Base-by-base conservation (phyloP, 2,329 filamentous ascomycete genomes). In the Zelopaecilomyces penicillatus region DNA sequence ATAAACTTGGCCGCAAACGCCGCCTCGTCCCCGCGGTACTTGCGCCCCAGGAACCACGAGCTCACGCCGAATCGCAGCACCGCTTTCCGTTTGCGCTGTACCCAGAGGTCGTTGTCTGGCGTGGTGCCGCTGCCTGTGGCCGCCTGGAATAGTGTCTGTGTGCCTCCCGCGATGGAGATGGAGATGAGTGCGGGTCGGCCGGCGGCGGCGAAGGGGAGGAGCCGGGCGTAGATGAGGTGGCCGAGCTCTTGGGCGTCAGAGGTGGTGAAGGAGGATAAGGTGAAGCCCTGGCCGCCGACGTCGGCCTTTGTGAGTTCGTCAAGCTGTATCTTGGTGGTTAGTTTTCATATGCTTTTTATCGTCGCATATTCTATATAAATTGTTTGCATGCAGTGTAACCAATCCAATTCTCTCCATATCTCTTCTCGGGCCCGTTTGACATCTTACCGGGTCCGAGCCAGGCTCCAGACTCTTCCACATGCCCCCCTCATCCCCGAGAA, bases 91-190 rank as follows among this genome's bases (percentile, higher is more conserved):
- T 93, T 91, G 31, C 86, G 71, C 33, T 71, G 65, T 26, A 87
- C 81, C 83, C 82, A 87, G 29, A 65, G 65, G 60, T 85, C 82
- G 56, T 86, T 83, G 61, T 91, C 87, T 0, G 85, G 82, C 48
- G 75, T 70, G 4, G 80, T 78, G 5, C 86, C 85, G 0, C 77
- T 66, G 35, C 83, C 76, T 0, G 82, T 83, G 4, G 76, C 78
- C 46, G 73, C 70, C 60, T 89, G 85, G 69, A 88, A 91, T 19
- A 91, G 65, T 2, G 79, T 69, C 54, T 85, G 82, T 40, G 65
- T 61, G 52, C 62, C 64, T 56, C 76, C 74, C 46, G 78, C 69
- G n/a, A 82, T 71, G 30, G 74, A 68, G 62, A 87, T 85, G 57
- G 78, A 77, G 56, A 87, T 76, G 31, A 85, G 66, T 1, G 81